Evolutionary conservation across 2,329 filamentous ascomycete species (phyloP), one percentile per base, ranked within the genome.

Genomic region (Nemania bipapillata): DNA sequence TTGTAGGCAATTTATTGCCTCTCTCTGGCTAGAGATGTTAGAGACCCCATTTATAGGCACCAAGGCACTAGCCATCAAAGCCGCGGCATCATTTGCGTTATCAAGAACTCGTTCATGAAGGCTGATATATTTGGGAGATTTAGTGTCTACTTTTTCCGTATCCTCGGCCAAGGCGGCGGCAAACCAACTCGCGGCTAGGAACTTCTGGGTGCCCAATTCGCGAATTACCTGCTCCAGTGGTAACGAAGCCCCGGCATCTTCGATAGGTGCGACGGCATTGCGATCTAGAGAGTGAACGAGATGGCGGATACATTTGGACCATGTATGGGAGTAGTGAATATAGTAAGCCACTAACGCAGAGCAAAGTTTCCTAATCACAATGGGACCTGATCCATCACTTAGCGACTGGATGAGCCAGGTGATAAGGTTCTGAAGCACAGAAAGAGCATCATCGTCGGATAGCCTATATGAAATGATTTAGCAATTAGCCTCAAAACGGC

Each of bases 341-440:
- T 92, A 94, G 76, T 91, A 93, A 22, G 91, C 91, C 17, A 91
- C 90, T 6, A 95, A 81, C 6, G 91, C 91, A n/a, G 91, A 91
- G 72, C 91, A 92, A 26, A 95, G 84, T 80, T 96, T 96, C 73
- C 89, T 88, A 22, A 88, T 83, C 6, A 93, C 91, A 61, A 93
- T 83, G 3, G 85, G 81, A 2, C 86, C 86, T 4, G 85, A 85
- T 0, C 83, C 83, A 57, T 84, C 82, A 11, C 80, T 78, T 11
- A 90, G 77, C 9, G 87, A 86, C 32, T 81, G 80, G 26, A 90
- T 80, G 49, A 92, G 84, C 89, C 90, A 92, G 42, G 81, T 82
- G 47, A 92, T 81, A 32, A 93, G 83, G 57, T 86, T 86, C 57
- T 86, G 79, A 7, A 92, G 82, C 12, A 93, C 82, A 69, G 86